Conservation (phyloP, 768 basidiomycete genomes). For the Multifurca ochricompacta region DNA sequence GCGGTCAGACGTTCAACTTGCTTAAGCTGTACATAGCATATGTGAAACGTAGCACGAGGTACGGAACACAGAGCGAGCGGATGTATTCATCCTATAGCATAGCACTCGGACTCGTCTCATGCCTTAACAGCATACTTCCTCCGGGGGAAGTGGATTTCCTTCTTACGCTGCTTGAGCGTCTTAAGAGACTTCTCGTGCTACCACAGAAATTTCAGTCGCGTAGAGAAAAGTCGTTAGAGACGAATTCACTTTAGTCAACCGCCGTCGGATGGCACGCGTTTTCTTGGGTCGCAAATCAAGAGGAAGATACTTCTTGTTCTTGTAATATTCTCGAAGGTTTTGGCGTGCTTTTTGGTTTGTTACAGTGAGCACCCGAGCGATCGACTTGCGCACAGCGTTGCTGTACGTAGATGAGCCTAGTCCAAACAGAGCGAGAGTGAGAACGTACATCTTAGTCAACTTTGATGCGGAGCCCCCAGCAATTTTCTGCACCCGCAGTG, state of each 20-base stretch:
- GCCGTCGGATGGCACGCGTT: slow-evolving; percentile 96
- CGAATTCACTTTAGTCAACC: slow-evolving; percentile 72
- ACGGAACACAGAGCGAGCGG: slow-evolving; percentile 29
- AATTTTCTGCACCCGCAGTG: slow-evolving; percentile 96
- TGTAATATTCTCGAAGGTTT: slow-evolving; percentile 97
- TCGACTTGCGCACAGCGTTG: slow-evolving; percentile 93
- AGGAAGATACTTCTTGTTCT: slow-evolving; percentile 91
- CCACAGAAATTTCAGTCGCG: slow-evolving; percentile 2
- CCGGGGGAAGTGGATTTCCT: slow-evolving; percentile 86
- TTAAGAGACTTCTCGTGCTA: slow-evolving; percentile 79
- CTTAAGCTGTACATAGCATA: slow-evolving; percentile 9
- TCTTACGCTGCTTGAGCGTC: slow-evolving; percentile 92
- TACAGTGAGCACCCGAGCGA: slow-evolving; percentile 96
- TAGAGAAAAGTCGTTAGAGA: neutral
- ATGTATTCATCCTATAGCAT: slow-evolving; percentile 23
- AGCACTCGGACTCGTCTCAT: slow-evolving; percentile 33
- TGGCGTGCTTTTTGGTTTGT: slow-evolving; percentile 98
- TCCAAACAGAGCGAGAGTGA: neutral
- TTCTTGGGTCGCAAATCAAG: slow-evolving; percentile 97
- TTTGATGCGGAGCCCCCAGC: slow-evolving; percentile 93
- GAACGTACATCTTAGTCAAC: slow-evolving; percentile 90
- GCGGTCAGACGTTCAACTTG: slow-evolving; percentile 8
- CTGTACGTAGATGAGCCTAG: slow-evolving; percentile 35
- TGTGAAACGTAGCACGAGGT: slow-evolving; percentile 22
- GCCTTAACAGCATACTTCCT: slow-evolving; percentile 97